phyloP scores from a whole-genome alignment of 441 rosid species.

The Sinapis alba region DNA sequence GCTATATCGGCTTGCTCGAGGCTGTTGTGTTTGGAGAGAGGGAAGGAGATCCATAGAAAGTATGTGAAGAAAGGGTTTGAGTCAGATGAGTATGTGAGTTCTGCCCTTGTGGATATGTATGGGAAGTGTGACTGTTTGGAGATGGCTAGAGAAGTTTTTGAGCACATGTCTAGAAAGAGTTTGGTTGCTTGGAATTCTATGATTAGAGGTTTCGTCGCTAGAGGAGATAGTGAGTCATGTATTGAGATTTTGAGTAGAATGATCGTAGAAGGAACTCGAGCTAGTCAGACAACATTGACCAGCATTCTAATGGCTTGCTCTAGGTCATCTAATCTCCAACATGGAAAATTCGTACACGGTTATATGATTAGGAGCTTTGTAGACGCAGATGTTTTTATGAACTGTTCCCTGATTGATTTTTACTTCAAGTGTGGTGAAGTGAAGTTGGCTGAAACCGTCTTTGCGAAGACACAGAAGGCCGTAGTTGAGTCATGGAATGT shows the following conservation, averaged over 20 bases:
- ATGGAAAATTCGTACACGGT: constrained; percentile 61
- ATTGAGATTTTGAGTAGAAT: constrained; percentile 58
- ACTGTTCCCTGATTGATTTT: constrained; percentile 54
- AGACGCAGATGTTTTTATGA: constrained; percentile 44
- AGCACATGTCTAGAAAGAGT: constrained; percentile 46
- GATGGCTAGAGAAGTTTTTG: constrained; percentile 59
- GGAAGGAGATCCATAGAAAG: constrained; percentile 58
- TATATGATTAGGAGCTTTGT: constrained; percentile 48
- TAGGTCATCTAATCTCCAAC: constrained; percentile 52
- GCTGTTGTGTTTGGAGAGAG: constrained; percentile 65
- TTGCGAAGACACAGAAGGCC: constrained; percentile 38
- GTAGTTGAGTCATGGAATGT: constrained; percentile 59
- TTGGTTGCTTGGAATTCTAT: constrained; percentile 68
- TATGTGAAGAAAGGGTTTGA: constrained; percentile 40
- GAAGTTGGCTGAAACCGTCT: constrained; percentile 54
- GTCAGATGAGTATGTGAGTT: constrained; percentile 54
- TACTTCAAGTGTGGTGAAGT: constrained; percentile 69
- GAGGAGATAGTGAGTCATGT: constrained; percentile 57
- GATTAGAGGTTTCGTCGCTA: constrained; percentile 51
- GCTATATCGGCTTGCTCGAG: constrained; percentile 63
- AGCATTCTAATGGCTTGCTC: constrained; percentile 60
- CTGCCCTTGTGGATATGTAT: constrained; percentile 79
- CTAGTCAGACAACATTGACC: constrained; percentile 61
- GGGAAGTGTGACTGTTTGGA: constrained; percentile 63
- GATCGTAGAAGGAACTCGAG: constrained; percentile 52